A percentile compares a stretch with the other conserved stretches of the same genome.
phyloP scores from a whole-genome alignment of 2,329 filamentous ascomycete genomes.

The Lecanoromycetidae sp. region DNA sequence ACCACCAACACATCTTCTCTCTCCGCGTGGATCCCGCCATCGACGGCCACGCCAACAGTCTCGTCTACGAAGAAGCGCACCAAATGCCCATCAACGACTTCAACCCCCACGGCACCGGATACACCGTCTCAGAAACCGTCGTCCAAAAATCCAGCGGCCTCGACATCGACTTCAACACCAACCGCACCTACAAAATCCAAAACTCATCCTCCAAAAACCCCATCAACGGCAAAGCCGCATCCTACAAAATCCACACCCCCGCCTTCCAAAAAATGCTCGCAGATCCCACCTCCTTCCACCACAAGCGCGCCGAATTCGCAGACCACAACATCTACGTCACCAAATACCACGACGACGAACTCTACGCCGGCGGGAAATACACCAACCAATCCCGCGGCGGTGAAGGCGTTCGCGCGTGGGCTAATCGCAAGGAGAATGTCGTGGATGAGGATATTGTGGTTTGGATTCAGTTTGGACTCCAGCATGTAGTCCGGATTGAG shows the following conservation, averaged over 20 bases:
- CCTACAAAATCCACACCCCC: slow-evolving; percentile 45
- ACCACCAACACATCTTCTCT: slow-evolving; percentile 69
- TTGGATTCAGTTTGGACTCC: slow-evolving; percentile 48
- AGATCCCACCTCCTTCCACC: slow-evolving; percentile 35
- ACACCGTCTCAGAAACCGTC: slow-evolving; percentile 37
- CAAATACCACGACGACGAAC: slow-evolving; percentile 40
- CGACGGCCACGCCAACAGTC: slow-evolving; percentile 43
- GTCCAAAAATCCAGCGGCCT: slow-evolving; percentile 37
- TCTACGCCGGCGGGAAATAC: slow-evolving; percentile 44
- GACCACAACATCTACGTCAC: slow-evolving; percentile 46
- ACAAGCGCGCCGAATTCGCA: slow-evolving; percentile 42
- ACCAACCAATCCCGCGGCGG: slow-evolving; percentile 46
- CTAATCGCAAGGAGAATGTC: slow-evolving; percentile 34
- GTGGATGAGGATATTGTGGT: slow-evolving; percentile 44
- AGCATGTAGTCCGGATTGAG: slow-evolving; percentile 38
- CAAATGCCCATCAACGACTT: slow-evolving; percentile 45
- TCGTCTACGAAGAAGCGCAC: slow-evolving; percentile 48
- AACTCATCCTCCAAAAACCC: slow-evolving; percentile 41
- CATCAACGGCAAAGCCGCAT: slow-evolving; percentile 42
- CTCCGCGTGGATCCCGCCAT: slow-evolving; percentile 52
- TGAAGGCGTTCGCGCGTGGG: slow-evolving; percentile 43
- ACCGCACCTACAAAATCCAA: slow-evolving; percentile 48
- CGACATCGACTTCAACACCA: slow-evolving; percentile 28
- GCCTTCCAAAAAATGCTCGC: slow-evolving; percentile 49
- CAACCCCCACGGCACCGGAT: slow-evolving; percentile 43